A percentile compares a stretch with the other conserved stretches of the same genome.
Evolutionary conservation across 495 filamentous ascomycete species (phyloP).

Genomic region (Penicillium salamii): DNA sequence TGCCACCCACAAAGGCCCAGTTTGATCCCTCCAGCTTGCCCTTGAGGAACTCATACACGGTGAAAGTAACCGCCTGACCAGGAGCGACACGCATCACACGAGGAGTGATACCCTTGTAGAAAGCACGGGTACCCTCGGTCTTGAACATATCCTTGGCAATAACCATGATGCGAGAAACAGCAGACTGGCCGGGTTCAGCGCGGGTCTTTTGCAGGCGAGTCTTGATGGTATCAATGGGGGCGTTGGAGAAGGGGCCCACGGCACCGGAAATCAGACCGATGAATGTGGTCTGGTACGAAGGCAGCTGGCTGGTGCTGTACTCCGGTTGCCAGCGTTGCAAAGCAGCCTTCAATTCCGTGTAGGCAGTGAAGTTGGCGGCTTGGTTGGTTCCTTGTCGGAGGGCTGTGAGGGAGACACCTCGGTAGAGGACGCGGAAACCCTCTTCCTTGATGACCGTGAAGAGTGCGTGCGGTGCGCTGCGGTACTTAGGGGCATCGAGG

Average conservation of each 20-base stretch:
- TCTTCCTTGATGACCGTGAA: constrained; percentile 93
- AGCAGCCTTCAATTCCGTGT: constrained; percentile 83
- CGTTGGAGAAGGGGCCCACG: constrained; percentile 93
- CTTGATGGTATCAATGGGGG: constrained; percentile 99
- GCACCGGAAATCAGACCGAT: constrained; percentile 92
- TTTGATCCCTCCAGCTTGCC: constrained; percentile 73
- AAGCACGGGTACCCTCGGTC: constrained; percentile 89
- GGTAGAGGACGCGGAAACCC: constrained; percentile 80
- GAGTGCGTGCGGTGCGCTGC: constrained; percentile 92
- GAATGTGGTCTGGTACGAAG: constrained; percentile 82
- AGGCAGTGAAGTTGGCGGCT: constrained; percentile 98
- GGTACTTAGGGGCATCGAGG: constrained; percentile 89
- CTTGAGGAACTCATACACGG: constrained; percentile 92
- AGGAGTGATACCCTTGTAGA: constrained; percentile 99
- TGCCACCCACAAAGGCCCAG: constrained; percentile 59
- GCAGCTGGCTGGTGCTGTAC: constrained; percentile 59
- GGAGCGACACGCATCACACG: constrained; percentile 96
- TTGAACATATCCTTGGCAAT: constrained; percentile 94
- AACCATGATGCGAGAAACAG: constrained; percentile 67
- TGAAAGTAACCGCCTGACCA: constrained; percentile 97
- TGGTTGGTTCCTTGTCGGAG: constrained; percentile 95
- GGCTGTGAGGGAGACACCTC: constrained; percentile 89
- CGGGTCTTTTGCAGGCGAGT: constrained; percentile 90
- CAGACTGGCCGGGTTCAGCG: constrained; percentile 74
- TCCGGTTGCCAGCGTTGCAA: constrained; percentile 68